Percentiles rank a stretch among this genome's conserved stretches.
phyloP scores from a whole-genome alignment of 306 rosid species.

The Cucurbita maxima region DNA sequence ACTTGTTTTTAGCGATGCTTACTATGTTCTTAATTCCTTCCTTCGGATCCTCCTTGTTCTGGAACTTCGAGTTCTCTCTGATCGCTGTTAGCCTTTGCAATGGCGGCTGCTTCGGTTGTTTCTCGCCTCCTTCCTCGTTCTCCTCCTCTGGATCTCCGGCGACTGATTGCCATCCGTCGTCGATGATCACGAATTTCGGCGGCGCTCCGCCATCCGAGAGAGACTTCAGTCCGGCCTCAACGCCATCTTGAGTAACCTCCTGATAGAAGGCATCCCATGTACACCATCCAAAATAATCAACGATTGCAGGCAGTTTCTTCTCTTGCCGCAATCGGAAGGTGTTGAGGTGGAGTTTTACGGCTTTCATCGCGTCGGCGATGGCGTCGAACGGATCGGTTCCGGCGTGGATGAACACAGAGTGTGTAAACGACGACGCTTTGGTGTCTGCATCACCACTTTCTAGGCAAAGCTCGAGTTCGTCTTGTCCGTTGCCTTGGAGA shows the following conservation, averaged over 20 bases:
- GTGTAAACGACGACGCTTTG: slow-evolving; percentile 48
- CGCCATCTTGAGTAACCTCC: slow-evolving; percentile 75
- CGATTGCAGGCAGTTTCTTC: slow-evolving; percentile 65
- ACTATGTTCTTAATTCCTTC: slow-evolving; percentile 51
- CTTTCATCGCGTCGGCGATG: slow-evolving; percentile 36
- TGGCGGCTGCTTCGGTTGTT: neutral
- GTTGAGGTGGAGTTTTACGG: slow-evolving; percentile 39
- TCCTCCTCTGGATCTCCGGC: slow-evolving; percentile 21
- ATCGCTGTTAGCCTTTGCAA: slow-evolving; percentile 44
- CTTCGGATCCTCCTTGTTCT: slow-evolving; percentile 28
- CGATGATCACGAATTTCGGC: slow-evolving; percentile 73
- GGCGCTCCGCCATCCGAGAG: slow-evolving; percentile 57
- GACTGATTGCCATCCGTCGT: slow-evolving; percentile 86
- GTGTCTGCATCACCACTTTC: slow-evolving; percentile 70
- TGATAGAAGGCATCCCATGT: slow-evolving; percentile 93
- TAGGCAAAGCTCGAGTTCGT: slow-evolving; percentile 58
- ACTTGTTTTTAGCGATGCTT: slow-evolving; percentile 41
- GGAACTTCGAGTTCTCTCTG: slow-evolving; percentile 61
- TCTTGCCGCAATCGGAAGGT: slow-evolving; percentile 71
- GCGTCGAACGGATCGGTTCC: slow-evolving; percentile 65
- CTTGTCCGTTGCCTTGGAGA: slow-evolving; percentile 45
- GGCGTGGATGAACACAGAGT: slow-evolving; percentile 37
- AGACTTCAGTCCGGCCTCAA: slow-evolving; percentile 46
- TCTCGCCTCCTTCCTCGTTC: neutral
- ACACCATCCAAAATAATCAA: slow-evolving; percentile 78